A percentile compares a stretch with the other conserved stretches of the same genome.
These are phyloP conservation scores for Daldinia sp. DNA, from an alignment of 2,329 filamentous ascomycete species.

Conservation along the genomic window DNA sequence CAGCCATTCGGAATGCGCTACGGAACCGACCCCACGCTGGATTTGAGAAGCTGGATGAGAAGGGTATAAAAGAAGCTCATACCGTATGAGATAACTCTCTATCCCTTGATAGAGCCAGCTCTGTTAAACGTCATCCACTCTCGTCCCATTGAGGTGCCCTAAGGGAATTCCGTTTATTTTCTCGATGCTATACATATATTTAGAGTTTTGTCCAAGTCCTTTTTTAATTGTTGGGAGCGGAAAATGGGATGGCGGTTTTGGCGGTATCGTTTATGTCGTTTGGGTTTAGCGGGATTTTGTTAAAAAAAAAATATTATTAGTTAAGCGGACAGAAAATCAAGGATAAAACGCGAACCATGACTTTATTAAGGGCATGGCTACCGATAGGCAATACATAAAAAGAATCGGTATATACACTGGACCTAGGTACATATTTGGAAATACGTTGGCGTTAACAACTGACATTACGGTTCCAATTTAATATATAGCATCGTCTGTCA, in stretches of 20 bases:
- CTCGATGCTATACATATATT: not conserved
- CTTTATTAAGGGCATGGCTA: not conserved
- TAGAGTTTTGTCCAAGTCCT: not conserved
- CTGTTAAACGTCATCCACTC: not conserved
- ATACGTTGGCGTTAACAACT: not conserved
- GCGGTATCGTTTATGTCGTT: slow-evolving; percentile 16
- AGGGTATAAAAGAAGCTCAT: slow-evolving; percentile 17
- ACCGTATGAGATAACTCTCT: slow-evolving; percentile 31
- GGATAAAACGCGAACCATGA: not conserved
- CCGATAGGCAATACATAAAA: too few relatives aligned
- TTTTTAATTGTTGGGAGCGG: slow-evolving; percentile 27
- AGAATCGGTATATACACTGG: not conserved
- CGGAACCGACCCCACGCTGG: slow-evolving; percentile 46
- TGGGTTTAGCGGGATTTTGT: slow-evolving; percentile 26
- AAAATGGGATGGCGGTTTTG: slow-evolving; percentile 13
- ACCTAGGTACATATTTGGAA: not conserved
- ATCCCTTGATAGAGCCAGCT: not conserved
- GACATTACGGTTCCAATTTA: not conserved
- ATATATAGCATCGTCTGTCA: slow-evolving; percentile 1
- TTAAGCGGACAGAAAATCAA: not conserved
- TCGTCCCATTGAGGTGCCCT: not conserved
- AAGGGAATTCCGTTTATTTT: not conserved
- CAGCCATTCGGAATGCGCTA: slow-evolving; percentile 46
- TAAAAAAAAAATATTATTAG: slow-evolving; percentile 13
- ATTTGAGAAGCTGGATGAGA: slow-evolving; percentile 28